Conservation (phyloP, 129 eudicot genomes). For the Silybum marianum region DNA sequence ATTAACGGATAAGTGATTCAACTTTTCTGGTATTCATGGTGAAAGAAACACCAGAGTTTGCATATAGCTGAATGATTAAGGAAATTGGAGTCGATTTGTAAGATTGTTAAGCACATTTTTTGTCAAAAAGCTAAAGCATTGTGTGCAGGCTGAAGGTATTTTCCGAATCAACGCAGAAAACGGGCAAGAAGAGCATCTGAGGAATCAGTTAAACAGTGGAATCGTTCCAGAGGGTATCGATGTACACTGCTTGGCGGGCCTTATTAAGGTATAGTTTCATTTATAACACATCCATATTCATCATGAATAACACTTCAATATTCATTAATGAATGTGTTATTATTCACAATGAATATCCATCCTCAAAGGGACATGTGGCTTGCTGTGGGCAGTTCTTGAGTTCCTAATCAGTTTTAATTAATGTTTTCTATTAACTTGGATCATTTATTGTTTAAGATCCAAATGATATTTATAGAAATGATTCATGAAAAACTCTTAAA, state of each 20-base stretch:
- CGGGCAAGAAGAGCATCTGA: conserved; percentile 80
- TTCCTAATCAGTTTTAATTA: neutral
- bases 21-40: neutral
- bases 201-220: conserved; percentile 77
- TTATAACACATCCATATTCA: neutral
- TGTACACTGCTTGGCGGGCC: conserved; percentile 92
- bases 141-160: conserved; percentile 87
- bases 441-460: neutral
- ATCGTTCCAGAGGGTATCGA: conserved; percentile 76
- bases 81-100: neutral
- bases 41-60: neutral
- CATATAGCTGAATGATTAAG: neutral
- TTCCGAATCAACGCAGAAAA: conserved; percentile 86
- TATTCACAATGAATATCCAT: neutral
- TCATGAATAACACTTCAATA: too few relatives aligned
- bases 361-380: too few relatives aligned
- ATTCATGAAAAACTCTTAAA: neutral
- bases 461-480: neutral
- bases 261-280: conserved; percentile 64
- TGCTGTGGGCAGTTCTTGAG: too few relatives aligned
- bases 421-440: neutral
- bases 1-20: neutral
- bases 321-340: too few relatives aligned
- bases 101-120: neutral
- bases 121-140: neutral